A percentile compares a stretch with the other conserved stretches of the same genome.
phyloP scores from a whole-genome alignment of 768 basidiomycete genomes.

The Gymnopilus junonius region DNA sequence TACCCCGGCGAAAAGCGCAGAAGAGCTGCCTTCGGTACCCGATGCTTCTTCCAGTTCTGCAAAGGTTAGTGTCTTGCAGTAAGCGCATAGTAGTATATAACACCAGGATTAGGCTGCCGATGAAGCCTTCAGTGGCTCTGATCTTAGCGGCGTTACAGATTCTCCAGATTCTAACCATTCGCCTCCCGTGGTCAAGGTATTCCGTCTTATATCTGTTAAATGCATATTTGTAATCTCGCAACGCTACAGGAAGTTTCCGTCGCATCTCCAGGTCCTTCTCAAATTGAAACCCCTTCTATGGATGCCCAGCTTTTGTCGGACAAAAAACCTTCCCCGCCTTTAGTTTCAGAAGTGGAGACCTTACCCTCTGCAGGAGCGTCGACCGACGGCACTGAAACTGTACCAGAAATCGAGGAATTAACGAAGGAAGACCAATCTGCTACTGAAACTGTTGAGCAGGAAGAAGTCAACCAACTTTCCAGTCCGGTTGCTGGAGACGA shows the following conservation, averaged over 20 bases:
- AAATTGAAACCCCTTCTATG: background rate
- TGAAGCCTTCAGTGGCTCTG: slow-evolving; percentile 36
- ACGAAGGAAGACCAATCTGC: background rate
- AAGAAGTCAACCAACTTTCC: background rate
- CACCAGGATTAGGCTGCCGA: slow-evolving; percentile 18
- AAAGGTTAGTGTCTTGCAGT: background rate
- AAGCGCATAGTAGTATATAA: background rate
- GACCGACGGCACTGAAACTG: background rate
- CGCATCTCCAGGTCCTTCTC: background rate
- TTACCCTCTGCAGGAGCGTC: background rate
- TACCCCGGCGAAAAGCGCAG: slow-evolving; percentile 27
- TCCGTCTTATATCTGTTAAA: background rate
- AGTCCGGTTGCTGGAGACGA: background rate
- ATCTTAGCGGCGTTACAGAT: slow-evolving; percentile 38
- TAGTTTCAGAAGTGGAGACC: background rate
- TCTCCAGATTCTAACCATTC: slow-evolving; percentile 25
- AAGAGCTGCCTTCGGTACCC: slow-evolving; percentile 14
- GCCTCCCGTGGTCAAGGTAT: slow-evolving; percentile 27
- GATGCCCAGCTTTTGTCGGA: background rate
- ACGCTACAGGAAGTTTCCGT: background rate
- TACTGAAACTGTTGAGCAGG: background rate
- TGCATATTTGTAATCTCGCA: background rate
- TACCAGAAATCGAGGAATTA: background rate
- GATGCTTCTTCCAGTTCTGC: background rate
- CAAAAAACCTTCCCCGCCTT: background rate